These are phyloP conservation scores for Cordyceps sp. DNA, from an alignment of 2,329 filamentous ascomycete species.

Conservation along the genomic window DNA sequence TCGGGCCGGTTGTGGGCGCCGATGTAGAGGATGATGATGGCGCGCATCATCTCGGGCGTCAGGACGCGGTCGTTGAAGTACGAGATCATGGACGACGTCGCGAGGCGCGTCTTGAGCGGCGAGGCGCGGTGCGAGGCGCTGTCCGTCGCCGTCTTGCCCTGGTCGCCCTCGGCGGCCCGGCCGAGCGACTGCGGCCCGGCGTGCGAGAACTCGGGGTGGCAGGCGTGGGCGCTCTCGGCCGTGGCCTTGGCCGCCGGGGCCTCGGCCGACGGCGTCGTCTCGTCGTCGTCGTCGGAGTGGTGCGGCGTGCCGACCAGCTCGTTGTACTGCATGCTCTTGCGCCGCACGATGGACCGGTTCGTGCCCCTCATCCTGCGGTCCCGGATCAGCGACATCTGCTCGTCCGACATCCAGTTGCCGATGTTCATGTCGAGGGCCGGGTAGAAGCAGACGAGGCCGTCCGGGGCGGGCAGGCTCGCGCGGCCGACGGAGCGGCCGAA, in stretches of 20 bases:
- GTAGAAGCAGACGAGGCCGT: constrained; percentile 74
- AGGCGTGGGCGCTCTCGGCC: constrained; percentile 15
- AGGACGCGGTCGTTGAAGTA: constrained; percentile 95
- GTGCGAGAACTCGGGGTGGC: constrained; percentile 31
- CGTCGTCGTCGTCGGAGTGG: constrained; percentile 64
- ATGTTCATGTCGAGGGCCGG: constrained; percentile 94
- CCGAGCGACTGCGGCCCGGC: constrained; percentile 20
- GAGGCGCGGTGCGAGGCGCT: constrained; percentile 33
- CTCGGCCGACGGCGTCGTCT: constrained; percentile 25
- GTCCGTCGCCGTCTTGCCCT: constrained; percentile 4
- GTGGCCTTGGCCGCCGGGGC: constrained; percentile 3
- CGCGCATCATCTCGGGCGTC: constrained; percentile 95
- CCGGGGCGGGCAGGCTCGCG: constrained; percentile 51
- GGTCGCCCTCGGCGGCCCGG: constrained; percentile 3
- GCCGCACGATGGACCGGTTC: constrained; percentile 60
- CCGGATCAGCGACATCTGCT: constrained; percentile 88
- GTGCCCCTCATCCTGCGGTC: constrained; percentile 64
- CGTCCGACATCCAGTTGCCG: constrained; percentile 97
- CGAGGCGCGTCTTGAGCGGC: constrained; percentile 66
- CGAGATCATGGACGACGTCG: constrained; percentile 92
- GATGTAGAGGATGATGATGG: constrained; percentile 97
- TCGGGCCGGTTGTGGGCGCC: constrained; percentile 87
- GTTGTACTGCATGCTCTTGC: constrained; percentile 82
- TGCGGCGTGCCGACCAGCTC: constrained; percentile 71
- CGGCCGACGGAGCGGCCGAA: constrained; percentile 16